A percentile compares a stretch with the other conserved stretches of the same genome.
phyloP scores from a whole-genome alignment of 306 rosid species.

The Pueraria montana region DNA sequence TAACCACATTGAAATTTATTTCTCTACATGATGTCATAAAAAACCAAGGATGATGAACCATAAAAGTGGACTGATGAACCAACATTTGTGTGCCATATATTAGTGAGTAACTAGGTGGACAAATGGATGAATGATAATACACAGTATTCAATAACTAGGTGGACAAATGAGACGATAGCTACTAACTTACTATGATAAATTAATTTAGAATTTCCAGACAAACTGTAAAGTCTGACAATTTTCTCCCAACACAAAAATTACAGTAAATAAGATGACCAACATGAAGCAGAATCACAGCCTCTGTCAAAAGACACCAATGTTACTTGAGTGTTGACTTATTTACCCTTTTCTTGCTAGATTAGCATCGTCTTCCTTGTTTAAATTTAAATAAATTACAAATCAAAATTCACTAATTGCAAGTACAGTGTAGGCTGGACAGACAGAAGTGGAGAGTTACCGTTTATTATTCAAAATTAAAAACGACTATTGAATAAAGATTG shows the following conservation, averaged over 20 bases:
- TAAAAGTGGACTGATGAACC: constrained; percentile 28
- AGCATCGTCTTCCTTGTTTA: background rate
- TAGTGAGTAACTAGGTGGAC: background rate
- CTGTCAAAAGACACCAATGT: background rate
- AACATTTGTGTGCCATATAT: background rate
- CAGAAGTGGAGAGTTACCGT: background rate
- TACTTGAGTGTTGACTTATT: background rate
- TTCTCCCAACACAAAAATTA: background rate
- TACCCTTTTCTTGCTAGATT: constrained; percentile 21
- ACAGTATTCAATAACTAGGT: background rate
- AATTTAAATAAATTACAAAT: background rate
- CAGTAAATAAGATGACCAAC: background rate
- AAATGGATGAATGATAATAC: background rate
- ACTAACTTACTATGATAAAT: background rate
- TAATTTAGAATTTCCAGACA: background rate
- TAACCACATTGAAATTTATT: constrained; percentile 21
- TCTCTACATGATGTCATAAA: background rate
- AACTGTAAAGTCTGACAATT: background rate
- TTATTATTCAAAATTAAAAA: constrained; percentile 24
- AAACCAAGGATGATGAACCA: constrained; percentile 11
- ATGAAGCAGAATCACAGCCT: background rate
- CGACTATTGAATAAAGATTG: background rate
- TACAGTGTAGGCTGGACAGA: background rate
- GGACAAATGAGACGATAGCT: background rate
- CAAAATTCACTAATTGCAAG: background rate